Conservation (phyloP, 2,329 filamentous ascomycete species). For the Clarireedia homoeocarpa region DNA sequence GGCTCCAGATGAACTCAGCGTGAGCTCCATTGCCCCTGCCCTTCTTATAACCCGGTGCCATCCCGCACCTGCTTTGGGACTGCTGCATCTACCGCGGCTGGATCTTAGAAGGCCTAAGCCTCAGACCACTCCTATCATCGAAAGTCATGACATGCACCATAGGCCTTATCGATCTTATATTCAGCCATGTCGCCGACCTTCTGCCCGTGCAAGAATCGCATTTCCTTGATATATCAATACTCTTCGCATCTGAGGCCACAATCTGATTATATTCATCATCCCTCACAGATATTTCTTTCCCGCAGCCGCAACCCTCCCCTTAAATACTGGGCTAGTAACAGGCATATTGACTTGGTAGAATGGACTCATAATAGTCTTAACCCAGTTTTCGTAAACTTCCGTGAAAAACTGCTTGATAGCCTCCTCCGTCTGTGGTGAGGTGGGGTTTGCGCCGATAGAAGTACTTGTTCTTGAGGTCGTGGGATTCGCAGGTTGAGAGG, state of each 20-base stretch:
- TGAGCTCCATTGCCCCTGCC: no score
- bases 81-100: no score
- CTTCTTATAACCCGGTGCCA: no score
- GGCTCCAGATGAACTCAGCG: no score
- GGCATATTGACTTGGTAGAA: constrained; percentile 85
- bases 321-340: constrained; percentile 80
- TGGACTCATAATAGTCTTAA: constrained; percentile 95
- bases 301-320: constrained; percentile 71
- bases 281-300: constrained; percentile 80
- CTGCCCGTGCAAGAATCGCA: background rate
- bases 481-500: constrained; percentile 42
- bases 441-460: constrained; percentile 77
- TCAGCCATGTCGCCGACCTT: background rate
- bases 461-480: constrained; percentile 48
- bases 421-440: constrained; percentile 85
- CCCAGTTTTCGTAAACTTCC: constrained; percentile 93
- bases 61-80: no score
- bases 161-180: background rate
- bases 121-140: no score
- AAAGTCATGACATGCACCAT: background rate
- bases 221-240: background rate
- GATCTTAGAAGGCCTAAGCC: no score
- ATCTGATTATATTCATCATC: constrained; percentile 30
- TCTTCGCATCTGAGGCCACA: background rate
- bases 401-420: constrained; percentile 90